Percentiles rank a stretch among this genome's conserved stretches.
Evolutionary conservation across 2,329 filamentous ascomycete genomes (phyloP).

Genomic region (Botrytis byssoidea): DNA sequence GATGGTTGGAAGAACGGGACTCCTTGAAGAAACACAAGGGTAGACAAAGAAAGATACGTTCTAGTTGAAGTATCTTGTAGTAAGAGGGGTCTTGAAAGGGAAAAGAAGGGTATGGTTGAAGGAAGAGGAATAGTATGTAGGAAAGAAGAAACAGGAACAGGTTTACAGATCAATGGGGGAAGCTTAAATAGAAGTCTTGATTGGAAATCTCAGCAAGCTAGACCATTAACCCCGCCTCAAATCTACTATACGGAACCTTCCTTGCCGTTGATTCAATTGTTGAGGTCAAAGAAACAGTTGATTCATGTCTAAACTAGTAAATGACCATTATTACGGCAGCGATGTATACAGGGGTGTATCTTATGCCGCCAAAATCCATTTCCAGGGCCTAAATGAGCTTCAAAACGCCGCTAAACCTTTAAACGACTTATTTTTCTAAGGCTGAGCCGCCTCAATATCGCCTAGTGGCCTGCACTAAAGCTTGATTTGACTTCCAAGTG

Average conservation of each 20-base stretch:
- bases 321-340: neutral
- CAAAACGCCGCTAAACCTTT: no score
- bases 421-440: neutral
- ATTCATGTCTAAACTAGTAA: neutral
- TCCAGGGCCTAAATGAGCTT: neutral
- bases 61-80: neutral
- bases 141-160: neutral
- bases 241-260: neutral
- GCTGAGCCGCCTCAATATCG: neutral
- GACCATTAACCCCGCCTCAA: neutral
- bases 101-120: neutral
- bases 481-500: neutral
- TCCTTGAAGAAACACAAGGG: neutral
- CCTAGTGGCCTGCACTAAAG: neutral
- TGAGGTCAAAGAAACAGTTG: neutral
- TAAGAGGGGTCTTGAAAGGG: neutral
- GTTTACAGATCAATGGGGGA: neutral
- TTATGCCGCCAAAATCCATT: no score
- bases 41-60: neutral
- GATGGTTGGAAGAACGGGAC: neutral
- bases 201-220: neutral
- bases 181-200: neutral
- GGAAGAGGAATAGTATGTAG: neutral
- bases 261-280: neutral
- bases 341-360: neutral